phyloP scores from a whole-genome alignment of 75 land plant species.

The Pseudotsuga menziesii region DNA sequence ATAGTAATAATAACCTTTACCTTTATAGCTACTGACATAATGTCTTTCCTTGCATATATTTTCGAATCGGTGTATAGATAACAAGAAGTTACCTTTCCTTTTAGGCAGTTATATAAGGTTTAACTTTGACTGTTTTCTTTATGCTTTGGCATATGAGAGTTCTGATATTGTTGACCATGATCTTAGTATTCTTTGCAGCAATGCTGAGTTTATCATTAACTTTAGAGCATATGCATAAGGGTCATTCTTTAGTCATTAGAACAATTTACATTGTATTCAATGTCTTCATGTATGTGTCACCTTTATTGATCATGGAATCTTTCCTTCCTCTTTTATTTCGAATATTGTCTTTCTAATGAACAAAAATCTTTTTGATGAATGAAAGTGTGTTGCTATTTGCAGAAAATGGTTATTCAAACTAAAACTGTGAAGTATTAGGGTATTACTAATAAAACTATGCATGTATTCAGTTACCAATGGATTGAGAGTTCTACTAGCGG shows the following conservation, averaged over 20 bases:
- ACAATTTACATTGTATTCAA: constrained; percentile 31
- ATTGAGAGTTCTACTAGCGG: too few species aligned
- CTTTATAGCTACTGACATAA: too few species aligned
- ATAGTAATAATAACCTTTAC: too few species aligned
- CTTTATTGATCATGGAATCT: constrained; percentile 50
- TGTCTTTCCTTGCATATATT: background rate
- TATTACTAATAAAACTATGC: too few species aligned
- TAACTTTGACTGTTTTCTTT: background rate
- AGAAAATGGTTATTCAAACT: constrained; percentile 48
- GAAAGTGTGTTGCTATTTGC: constrained; percentile 9
- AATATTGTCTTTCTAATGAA: background rate
- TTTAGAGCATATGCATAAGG: constrained; percentile 19
- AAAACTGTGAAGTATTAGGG: constrained; percentile 39
- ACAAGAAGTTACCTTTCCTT: too few species aligned
- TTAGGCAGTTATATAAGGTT: too few species aligned
- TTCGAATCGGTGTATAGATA: background rate
- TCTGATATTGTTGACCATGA: background rate
- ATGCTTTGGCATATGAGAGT: constrained; percentile 14
- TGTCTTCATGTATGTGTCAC: constrained; percentile 53
- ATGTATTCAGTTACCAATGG: too few species aligned
- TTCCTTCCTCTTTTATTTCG: too few species aligned
- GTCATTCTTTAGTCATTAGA: constrained; percentile 34
- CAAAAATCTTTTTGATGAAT: too few species aligned
- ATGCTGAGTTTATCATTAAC: constrained; percentile 16
- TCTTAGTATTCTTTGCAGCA: constrained; percentile 16